Base-by-base conservation (phyloP, 306 rosid genomes). In the Comarum palustre region DNA sequence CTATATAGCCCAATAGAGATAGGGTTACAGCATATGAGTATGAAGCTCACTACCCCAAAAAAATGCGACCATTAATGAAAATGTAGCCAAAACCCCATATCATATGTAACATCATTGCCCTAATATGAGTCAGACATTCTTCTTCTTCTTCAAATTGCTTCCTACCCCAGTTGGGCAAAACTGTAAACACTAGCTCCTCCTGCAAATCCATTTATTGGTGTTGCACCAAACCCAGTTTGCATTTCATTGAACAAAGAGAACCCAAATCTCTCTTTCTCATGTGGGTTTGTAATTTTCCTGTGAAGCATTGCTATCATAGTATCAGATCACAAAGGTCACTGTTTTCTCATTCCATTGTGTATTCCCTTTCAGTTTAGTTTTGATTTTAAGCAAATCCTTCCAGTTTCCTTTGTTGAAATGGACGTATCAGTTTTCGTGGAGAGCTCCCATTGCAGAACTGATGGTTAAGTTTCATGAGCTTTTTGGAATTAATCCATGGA, bases 341-440 rank as follows among this genome's bases (percentile, higher is more conserved):
- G 6, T 55, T 82, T 82, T 78, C 82, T 82, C 80, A 69, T 76
- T 80, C 79, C 72, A 12, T 72, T 74, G 79, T 79, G 81, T 75
- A 78, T 82, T 90, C 82, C 63, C 79, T 81, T 84, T 90, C 87
- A 36, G 75, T 71, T 81, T 81, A 42, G 17, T 46, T 57, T 19
- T 9, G 41, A 19, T 31, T 76, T 78, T 63, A 12, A 67, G 73
- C 73, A 48, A 27, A 58, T 73, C 73, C 34, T n/a, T n/a, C n/a
- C n/a, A n/a, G n/a, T n/a, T n/a, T n/a, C n/a, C 27, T 59, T 2
- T 12, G 38, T 71, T 85, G 92, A 84, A 74, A 84, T 68, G 8
- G 89, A 86, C 90, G 32, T 78, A 43, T 84, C 91, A 51, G 64
- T 48, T 72, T 8, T 71, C 51, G 17, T 59, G 25, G 61, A 74